phyloP scores from a whole-genome alignment of 1,139 yeast species.

The Trichomonascaceae sp. region DNA sequence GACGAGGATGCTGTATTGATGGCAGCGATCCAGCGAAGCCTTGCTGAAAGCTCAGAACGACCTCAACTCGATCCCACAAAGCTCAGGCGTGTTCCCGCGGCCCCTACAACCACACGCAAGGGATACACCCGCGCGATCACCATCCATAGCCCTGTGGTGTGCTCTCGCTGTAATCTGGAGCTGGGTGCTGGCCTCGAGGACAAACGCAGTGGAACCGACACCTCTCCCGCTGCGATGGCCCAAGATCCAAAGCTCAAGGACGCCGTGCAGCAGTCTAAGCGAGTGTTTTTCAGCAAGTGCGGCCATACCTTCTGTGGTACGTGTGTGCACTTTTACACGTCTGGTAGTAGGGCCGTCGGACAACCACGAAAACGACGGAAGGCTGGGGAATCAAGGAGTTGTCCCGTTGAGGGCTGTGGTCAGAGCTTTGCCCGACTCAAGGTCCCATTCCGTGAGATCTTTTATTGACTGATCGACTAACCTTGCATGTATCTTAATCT shows the following conservation, averaged over 20 bases:
- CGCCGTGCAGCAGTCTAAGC: slow-evolving; percentile 50
- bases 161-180: slow-evolving; percentile 57
- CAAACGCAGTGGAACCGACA: too few species aligned
- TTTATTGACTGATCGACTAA: slow-evolving; percentile 8
- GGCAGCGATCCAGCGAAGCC: slow-evolving; percentile 7
- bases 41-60: slow-evolving; percentile 5
- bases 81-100: slow-evolving; percentile 9
- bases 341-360: too few species aligned
- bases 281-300: slow-evolving; percentile 58
- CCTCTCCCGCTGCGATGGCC: too few species aligned
- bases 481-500: neutral
- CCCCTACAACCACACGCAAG: slow-evolving; percentile 9
- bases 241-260: too few species aligned
- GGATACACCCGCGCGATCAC: slow-evolving; percentile 14
- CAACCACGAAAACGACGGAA: slow-evolving; percentile 4
- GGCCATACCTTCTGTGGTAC: slow-evolving; percentile 86
- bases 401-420: slow-evolving; percentile 14
- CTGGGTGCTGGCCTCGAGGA: slow-evolving; percentile 65
- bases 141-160: slow-evolving; percentile 23
- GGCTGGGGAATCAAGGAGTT: slow-evolving; percentile 7
- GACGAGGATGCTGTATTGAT: slow-evolving; percentile 3
- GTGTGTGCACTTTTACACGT: slow-evolving; percentile 56
- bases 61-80: slow-evolving; percentile 5
- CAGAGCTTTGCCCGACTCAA: slow-evolving; percentile 9
- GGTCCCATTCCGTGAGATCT: slow-evolving; percentile 15